phyloP scores from a whole-genome alignment of 139 green algal species.

The Protoeuglena noctilucae region DNA sequence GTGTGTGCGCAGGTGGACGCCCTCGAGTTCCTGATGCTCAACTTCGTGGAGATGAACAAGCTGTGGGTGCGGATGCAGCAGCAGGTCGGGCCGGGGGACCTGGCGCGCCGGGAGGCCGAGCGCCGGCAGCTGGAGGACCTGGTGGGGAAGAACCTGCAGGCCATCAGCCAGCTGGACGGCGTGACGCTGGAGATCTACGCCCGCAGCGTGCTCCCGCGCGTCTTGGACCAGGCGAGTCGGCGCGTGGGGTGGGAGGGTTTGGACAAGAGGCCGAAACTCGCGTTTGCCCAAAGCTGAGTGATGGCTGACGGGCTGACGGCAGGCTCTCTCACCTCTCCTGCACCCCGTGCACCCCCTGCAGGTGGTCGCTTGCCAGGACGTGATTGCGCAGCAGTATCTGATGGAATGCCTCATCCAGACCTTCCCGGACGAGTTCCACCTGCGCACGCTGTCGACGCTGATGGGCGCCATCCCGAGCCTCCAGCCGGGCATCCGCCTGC shows the following conservation, averaged over 20 bases:
- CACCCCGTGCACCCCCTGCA: too few relatives aligned
- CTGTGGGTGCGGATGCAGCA: conserved; percentile 87
- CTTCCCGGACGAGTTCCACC: conserved; percentile 91
- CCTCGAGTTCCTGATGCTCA: conserved; percentile 87
- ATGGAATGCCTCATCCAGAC: conserved; percentile 78
- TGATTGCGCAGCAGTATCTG: conserved; percentile 97
- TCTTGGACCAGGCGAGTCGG: conserved; percentile 27
- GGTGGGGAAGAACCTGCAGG: conserved; percentile 93
- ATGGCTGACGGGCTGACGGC: not conserved
- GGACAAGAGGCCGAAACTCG: not conserved
- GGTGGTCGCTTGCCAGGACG: conserved; percentile 85
- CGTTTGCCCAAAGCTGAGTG: not conserved
- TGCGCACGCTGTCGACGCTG: conserved; percentile 69
- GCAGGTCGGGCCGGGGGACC: conserved; percentile 30
- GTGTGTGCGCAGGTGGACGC: too few relatives aligned
- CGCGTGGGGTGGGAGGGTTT: not conserved
- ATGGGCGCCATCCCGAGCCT: conserved; percentile 68
- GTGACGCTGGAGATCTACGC: conserved; percentile 75
- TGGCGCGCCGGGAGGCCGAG: conserved; percentile 62
- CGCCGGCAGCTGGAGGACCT: conserved; percentile 72
- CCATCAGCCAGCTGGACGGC: conserved; percentile 85
- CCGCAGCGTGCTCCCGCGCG: conserved; percentile 24
- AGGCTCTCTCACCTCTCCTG: conserved; percentile 14
- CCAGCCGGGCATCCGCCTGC: conserved; percentile 43
- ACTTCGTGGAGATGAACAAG: conserved; percentile 99